Evolutionary conservation across 1,139 yeast species (phyloP), one percentile per base, ranked within the genome.

Genomic region (Wickerhamomyces sp.): DNA sequence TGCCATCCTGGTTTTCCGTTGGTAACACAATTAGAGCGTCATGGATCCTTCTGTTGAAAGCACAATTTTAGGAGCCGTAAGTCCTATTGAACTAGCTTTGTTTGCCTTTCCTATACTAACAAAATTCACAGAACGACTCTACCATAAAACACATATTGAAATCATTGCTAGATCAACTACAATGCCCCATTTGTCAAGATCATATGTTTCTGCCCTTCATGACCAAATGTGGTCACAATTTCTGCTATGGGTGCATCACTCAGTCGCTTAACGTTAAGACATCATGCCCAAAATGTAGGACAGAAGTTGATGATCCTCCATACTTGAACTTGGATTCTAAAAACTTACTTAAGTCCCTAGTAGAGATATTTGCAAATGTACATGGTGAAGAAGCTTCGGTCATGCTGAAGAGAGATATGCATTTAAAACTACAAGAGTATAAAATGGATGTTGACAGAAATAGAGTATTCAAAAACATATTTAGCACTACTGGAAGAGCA

Each of bases 281-380:
- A 40, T 66, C 75, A 33, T 78, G 85, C 52, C 85, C 85, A 8
- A 61, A 73, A 1, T 78, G 85, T 53, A 65, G 84, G 8, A 63
- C 63, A 24, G 65, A 59, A 5, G 57, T 77, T 28, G 62, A 53
- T 16, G 55, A 59, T 8, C 61, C 65, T 16, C 85, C 85, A 1
- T 61, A 63, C 15, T 51, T 72, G 31, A 74, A 76, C 45, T 58
- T 72, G 10, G 69, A 63, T 26, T 56, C 77, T 33, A 48, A 48
- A 27, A 41, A 43, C 15, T 28, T 48, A 24, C 36, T 45, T 3
- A 27, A 35, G 2, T 26, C 46, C 4, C 29, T 43, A 28, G 41
- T 44, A 19, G 42, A 70, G 12, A 55, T 65, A 7, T 70, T 68
- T 17, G 26, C 60, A 34, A 43, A 61, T 20, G 52, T 68, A 1